phyloP scores from a whole-genome alignment of 2,329 filamentous ascomycete genomes.

The Penicillium janthinellum region DNA sequence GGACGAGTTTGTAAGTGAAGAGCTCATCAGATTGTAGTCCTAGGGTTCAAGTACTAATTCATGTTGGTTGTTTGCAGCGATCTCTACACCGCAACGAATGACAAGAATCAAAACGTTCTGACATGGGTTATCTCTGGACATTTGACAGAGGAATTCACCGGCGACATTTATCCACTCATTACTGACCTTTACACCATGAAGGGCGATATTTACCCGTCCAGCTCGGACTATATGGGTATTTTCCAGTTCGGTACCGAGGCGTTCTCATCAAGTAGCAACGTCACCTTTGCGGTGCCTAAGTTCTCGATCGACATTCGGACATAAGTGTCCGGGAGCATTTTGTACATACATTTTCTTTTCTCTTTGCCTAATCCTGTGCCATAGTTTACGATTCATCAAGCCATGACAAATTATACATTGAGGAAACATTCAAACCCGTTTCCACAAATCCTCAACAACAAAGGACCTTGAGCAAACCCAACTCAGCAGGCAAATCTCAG shows the following conservation, averaged over 20 bases:
- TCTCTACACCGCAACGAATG: conserved; percentile 31
- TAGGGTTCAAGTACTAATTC: background rate
- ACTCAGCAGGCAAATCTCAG: background rate
- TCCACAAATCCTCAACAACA: too few species aligned
- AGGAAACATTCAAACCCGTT: too few species aligned
- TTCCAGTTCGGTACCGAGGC: conserved; percentile 57
- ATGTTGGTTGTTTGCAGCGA: conserved; percentile 5
- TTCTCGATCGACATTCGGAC: conserved; percentile 34
- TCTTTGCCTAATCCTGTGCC: background rate
- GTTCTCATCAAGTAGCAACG: conserved; percentile 46
- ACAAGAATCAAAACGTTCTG: conserved; percentile 48
- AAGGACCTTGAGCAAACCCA: background rate
- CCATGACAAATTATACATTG: background rate
- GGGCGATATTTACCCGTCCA: conserved; percentile 41
- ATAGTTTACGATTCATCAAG: background rate
- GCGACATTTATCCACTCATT: conserved; percentile 52
- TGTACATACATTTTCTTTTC: background rate
- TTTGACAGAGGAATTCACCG: conserved; percentile 46
- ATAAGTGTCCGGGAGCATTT: background rate
- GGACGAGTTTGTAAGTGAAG: conserved; percentile 30
- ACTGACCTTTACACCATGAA: conserved; percentile 42
- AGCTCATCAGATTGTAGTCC: background rate
- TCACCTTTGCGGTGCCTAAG: conserved; percentile 52
- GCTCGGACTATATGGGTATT: conserved; percentile 54
- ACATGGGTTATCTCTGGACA: conserved; percentile 50